Evolutionary conservation across 2,329 filamentous ascomycete genomes (phyloP).

Genomic region (Talaromyces piceae): DNA sequence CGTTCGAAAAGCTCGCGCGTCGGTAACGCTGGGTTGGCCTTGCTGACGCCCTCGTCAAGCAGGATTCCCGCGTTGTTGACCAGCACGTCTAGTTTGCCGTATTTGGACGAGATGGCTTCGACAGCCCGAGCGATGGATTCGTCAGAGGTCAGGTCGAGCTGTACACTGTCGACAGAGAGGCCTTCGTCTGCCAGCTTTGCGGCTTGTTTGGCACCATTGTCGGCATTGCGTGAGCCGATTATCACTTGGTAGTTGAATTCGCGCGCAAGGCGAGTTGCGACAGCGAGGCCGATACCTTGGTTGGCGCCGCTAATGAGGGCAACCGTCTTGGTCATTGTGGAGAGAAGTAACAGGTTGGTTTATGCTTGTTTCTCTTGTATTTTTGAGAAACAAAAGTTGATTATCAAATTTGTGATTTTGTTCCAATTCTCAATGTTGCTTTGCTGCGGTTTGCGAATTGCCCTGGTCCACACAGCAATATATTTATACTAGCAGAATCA

Average conservation of each 20-base stretch:
- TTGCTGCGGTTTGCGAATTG: background rate
- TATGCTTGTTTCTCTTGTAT: too few relatives aligned
- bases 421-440: background rate
- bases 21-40: background rate
- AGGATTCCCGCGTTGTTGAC: conserved; percentile 21
- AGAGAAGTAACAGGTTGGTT: too few relatives aligned
- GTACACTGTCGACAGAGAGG: conserved; percentile 5
- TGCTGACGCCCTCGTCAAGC: background rate
- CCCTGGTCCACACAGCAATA: background rate
- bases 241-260: conserved; percentile 10
- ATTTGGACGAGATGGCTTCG: conserved; percentile 9
- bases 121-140: conserved; percentile 21
- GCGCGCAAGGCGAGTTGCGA: conserved; percentile 4
- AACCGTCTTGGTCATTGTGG: background rate
- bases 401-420: background rate
- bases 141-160: conserved; percentile 25
- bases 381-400: background rate
- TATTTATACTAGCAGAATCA: too few relatives aligned
- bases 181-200: conserved; percentile 3
- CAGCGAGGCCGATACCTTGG: conserved; percentile 10
- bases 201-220: conserved; percentile 6
- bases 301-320: conserved; percentile 11
- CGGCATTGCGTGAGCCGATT: conserved; percentile 10
- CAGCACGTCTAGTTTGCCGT: conserved; percentile 20
- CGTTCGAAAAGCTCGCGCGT: conserved; percentile 19